These are phyloP conservation scores for Kwoniella newhampshirensis DNA, from an alignment of 768 basidiomycete genomes.

Conservation along the genomic window DNA sequence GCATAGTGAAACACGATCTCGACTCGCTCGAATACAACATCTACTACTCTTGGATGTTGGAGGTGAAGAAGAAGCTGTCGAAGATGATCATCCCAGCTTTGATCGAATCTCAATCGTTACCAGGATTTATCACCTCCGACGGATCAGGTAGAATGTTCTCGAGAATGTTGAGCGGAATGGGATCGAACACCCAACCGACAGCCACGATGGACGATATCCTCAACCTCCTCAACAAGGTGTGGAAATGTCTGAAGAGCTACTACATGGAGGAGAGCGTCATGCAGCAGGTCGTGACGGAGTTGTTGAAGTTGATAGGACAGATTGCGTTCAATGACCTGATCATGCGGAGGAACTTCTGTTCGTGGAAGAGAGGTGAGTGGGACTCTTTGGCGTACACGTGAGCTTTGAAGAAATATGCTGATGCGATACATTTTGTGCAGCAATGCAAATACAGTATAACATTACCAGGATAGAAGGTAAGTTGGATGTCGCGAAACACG, in stretches of 20 bases:
- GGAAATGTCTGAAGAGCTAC: slow-evolving; percentile 96
- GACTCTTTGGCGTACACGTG: neutral
- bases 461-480: slow-evolving; percentile 63
- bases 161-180: slow-evolving; percentile 81
- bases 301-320: slow-evolving; percentile 92
- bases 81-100: slow-evolving; percentile 99
- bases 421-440: slow-evolving; percentile 56
- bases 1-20: slow-evolving; percentile 97
- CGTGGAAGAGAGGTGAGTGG: slow-evolving; percentile 92
- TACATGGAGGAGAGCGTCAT: slow-evolving; percentile 97
- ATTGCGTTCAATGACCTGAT: slow-evolving; percentile 97
- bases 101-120: slow-evolving; percentile 95
- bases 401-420: neutral
- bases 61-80: slow-evolving; percentile 89
- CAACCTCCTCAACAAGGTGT: slow-evolving; percentile 93
- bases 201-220: slow-evolving; percentile 98
- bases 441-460: slow-evolving; percentile 99
- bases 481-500: neutral
- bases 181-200: slow-evolving; percentile 64
- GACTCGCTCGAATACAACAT: slow-evolving; percentile 99
- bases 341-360: slow-evolving; percentile 98
- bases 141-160: slow-evolving; percentile 91
- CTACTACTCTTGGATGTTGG: slow-evolving; percentile 98
- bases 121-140: slow-evolving; percentile 94
- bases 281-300: slow-evolving; percentile 83